phyloP scores from a whole-genome alignment of 148 eudicot genomes.

The Chenopodium quinoa region DNA sequence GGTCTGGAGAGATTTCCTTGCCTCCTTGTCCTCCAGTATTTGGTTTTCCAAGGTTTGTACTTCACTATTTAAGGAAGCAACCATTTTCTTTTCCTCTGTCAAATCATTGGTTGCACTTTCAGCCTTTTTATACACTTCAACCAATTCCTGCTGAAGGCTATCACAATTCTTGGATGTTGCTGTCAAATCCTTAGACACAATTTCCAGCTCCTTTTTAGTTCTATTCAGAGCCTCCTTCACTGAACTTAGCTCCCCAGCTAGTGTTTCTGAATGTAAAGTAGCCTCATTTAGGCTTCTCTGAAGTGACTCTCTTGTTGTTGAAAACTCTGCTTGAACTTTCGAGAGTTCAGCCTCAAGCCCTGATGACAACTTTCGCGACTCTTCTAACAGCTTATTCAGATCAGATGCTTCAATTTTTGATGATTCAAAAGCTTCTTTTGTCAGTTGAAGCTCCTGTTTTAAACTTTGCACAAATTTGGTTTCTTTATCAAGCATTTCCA shows the following conservation, averaged over 20 bases:
- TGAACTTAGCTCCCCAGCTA: slow-evolving; percentile 47
- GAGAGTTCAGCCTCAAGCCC: slow-evolving; percentile 56
- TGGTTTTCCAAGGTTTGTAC: slow-evolving; percentile 51
- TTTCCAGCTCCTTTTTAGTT: slow-evolving; percentile 42
- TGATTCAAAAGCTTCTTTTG: slow-evolving; percentile 42
- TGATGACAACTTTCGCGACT: slow-evolving; percentile 41
- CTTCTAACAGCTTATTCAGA: slow-evolving; percentile 33
- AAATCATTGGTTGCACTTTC: slow-evolving; percentile 45
- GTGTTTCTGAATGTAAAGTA: slow-evolving; percentile 34
- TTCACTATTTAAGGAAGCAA: slow-evolving; percentile 45
- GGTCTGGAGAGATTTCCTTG: slow-evolving; percentile 45
- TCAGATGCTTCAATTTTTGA: slow-evolving; percentile 59
- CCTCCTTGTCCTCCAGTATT: slow-evolving; percentile 42
- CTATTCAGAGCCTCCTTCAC: slow-evolving; percentile 40
- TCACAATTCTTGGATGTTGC: slow-evolving; percentile 32
- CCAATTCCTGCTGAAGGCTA: slow-evolving; percentile 57
- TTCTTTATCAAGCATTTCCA: slow-evolving; percentile 47
- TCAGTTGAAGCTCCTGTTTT: slow-evolving; percentile 50
- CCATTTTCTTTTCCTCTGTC: slow-evolving; percentile 48
- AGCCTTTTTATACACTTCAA: slow-evolving; percentile 47
- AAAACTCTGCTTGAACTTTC: slow-evolving; percentile 39
- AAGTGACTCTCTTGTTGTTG: slow-evolving; percentile 38
- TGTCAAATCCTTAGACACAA: slow-evolving; percentile 42
- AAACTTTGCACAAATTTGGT: slow-evolving; percentile 37
- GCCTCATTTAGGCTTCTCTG: slow-evolving; percentile 46